Percentiles rank a stretch among this genome's conserved stretches.
Evolutionary conservation across 805 yeast species (phyloP).

Genomic region (Candida pseudoglaebosa): DNA sequence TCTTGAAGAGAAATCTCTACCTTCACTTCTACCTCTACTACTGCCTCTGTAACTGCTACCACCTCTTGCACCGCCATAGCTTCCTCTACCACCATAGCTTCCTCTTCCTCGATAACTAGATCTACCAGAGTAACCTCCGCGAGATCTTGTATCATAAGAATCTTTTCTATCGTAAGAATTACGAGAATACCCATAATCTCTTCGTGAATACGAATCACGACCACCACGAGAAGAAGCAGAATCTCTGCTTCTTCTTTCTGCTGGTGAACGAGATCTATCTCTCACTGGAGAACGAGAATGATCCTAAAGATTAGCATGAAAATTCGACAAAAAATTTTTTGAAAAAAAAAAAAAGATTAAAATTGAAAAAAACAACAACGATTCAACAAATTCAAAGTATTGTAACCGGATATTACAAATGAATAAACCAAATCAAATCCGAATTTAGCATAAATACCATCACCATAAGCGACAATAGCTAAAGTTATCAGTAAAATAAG

Average conservation of each 20-base stretch:
- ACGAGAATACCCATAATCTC: constrained; percentile 29
- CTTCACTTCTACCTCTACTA: constrained; percentile 11
- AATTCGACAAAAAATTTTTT: constrained; percentile 5
- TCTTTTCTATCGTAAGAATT: constrained; percentile 17
- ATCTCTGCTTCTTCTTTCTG: constrained; percentile 23
- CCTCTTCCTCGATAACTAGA: constrained; percentile 20
- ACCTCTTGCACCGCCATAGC: constrained; percentile 15
- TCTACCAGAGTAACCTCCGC: constrained; percentile 21
- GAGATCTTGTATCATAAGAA: constrained; percentile 10
- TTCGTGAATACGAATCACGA: constrained; percentile 15
- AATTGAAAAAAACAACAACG: not conserved
- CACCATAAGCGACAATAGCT: constrained; percentile 2
- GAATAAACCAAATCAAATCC: constrained; percentile 1
- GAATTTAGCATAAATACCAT: constrained; percentile 1
- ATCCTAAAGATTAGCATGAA: constrained; percentile 31
- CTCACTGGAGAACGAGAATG: constrained; percentile 30
- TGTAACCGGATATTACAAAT: constrained; percentile 1
- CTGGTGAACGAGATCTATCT: constrained; percentile 35
- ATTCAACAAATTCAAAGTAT: not conserved
- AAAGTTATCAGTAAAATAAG: not conserved
- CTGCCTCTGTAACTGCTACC: constrained; percentile 15
- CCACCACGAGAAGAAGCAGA: constrained; percentile 11
- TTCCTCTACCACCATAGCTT: constrained; percentile 16
- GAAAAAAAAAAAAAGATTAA: too few relatives aligned
- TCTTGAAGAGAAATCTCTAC: constrained; percentile 12